Conservation (phyloP, 805 yeast genomes). For the Kazachstania africana region DNA sequence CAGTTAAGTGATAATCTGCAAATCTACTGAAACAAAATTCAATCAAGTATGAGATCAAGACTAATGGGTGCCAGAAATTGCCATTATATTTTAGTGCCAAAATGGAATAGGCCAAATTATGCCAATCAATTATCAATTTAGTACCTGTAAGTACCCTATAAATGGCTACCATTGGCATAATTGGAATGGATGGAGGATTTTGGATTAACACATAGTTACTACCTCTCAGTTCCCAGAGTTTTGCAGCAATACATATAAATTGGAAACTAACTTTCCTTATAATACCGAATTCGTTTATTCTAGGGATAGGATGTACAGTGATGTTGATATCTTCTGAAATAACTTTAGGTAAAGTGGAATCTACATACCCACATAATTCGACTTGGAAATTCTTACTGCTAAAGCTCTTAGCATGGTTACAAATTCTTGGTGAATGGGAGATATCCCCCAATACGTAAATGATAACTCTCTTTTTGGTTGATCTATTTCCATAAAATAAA, state of each 20-base stretch:
- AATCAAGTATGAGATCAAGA: conserved; percentile 44
- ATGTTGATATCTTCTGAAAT: conserved; percentile 40
- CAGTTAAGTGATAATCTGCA: conserved; percentile 69
- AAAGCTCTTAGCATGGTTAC: conserved; percentile 76
- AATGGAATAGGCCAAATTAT: conserved; percentile 80
- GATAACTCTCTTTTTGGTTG: conserved; percentile 43
- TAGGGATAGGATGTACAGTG: conserved; percentile 33
- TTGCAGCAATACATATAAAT: conserved; percentile 31
- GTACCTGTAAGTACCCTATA: conserved; percentile 42
- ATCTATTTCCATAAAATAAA: conserved; percentile 25
- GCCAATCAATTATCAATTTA: conserved; percentile 84
- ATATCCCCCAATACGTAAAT: conserved; percentile 85
- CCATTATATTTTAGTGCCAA: conserved; percentile 51
- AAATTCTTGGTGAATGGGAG: conserved; percentile 92
- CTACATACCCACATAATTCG: conserved; percentile 74
- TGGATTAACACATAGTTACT: conserved; percentile 64
- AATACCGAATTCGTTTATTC: conserved; percentile 8
- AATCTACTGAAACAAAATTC: conserved; percentile 51
- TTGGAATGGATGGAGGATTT: conserved; percentile 90
- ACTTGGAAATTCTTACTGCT: conserved; percentile 60
- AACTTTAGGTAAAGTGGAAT: conserved; percentile 40
- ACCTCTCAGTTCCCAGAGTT: conserved; percentile 45
- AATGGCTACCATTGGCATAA: conserved; percentile 50
- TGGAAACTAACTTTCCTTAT: conserved; percentile 48
- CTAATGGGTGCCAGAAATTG: conserved; percentile 44